phyloP scores from a whole-genome alignment of 208 protist genomes.

The Trypanosoma cruzi region DNA sequence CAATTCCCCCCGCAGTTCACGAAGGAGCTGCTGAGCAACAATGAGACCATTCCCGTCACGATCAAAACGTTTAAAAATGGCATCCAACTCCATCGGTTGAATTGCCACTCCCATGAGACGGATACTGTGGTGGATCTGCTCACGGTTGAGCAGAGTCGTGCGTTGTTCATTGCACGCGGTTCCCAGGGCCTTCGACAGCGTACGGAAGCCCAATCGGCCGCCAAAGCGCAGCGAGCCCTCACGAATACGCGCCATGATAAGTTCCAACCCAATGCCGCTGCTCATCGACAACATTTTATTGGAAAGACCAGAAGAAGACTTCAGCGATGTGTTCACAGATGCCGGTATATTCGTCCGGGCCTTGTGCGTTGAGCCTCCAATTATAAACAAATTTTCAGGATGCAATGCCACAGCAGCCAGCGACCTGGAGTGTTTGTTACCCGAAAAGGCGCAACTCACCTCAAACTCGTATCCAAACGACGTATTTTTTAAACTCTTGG shows the following conservation, averaged over 20 bases:
- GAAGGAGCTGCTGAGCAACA: conserved; percentile 76
- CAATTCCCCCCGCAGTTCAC: conserved; percentile 81
- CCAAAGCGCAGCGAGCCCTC: conserved; percentile 62
- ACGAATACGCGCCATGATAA: conserved; percentile 62
- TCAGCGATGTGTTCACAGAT: neutral
- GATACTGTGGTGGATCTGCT: conserved; percentile 44
- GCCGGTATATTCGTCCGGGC: neutral
- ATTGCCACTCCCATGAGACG: conserved; percentile 58
- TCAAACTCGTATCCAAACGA: conserved; percentile 67
- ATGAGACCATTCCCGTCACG: conserved; percentile 64
- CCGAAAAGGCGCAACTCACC: conserved; percentile 60
- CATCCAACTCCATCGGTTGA: conserved; percentile 67
- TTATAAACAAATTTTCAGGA: conserved; percentile 74
- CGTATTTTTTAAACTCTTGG: conserved; percentile 33
- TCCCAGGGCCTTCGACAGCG: conserved; percentile 68
- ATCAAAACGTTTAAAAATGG: conserved; percentile 80
- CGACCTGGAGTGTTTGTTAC: conserved; percentile 38
- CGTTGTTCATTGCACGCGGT: conserved; percentile 72
- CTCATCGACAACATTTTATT: conserved; percentile 37
- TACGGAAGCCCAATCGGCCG: conserved; percentile 76
- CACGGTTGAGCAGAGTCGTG: conserved; percentile 41
- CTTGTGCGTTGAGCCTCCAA: conserved; percentile 14
- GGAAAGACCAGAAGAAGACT: neutral
- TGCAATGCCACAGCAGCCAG: conserved; percentile 43
- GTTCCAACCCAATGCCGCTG: conserved; percentile 36